These are phyloP conservation scores for Styphnolobium japonicum DNA, from an alignment of 306 rosid species.

Conservation along the genomic window DNA sequence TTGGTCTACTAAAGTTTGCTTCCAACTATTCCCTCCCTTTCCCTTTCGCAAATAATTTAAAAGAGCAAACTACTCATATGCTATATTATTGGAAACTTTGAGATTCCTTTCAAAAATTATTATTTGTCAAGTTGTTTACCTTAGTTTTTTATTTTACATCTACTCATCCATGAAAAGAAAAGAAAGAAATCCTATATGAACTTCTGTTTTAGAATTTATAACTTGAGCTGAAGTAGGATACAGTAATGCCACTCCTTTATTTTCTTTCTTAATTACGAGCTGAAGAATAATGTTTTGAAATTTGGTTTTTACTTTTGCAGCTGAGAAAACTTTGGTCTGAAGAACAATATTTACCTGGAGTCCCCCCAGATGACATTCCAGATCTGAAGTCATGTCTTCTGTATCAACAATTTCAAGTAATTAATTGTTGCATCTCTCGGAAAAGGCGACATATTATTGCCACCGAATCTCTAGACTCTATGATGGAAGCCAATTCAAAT, in stretches of 20 bases:
- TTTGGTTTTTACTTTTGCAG: conserved; percentile 51
- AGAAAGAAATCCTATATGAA: conserved; percentile 1
- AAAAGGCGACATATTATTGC: conserved; percentile 70
- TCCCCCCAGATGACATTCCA: conserved; percentile 81
- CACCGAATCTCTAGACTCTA: conserved; percentile 61
- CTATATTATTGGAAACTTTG: not conserved
- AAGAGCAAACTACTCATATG: not conserved
- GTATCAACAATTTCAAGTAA: conserved; percentile 81
- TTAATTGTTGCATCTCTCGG: conserved; percentile 89
- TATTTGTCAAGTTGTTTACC: not conserved
- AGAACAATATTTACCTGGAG: conserved; percentile 64
- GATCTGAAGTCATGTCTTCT: conserved; percentile 85
- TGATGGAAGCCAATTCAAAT: conserved; percentile 56
- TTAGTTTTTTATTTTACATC: not conserved
- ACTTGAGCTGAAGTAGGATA: conserved; percentile 10
- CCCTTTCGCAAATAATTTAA: not conserved
- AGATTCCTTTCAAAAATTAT: not conserved
- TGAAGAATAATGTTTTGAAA: conserved; percentile 8
- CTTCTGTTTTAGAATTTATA: conserved; percentile 7
- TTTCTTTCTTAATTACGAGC: conserved; percentile 19
- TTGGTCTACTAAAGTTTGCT: not conserved
- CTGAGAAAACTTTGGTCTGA: conserved; percentile 79
- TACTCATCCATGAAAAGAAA: not conserved
- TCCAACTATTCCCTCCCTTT: not conserved
- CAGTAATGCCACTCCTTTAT: not conserved